These are phyloP conservation scores for Podospora australis DNA, from an alignment of 495 filamentous ascomycete genomes.

Conservation along the genomic window DNA sequence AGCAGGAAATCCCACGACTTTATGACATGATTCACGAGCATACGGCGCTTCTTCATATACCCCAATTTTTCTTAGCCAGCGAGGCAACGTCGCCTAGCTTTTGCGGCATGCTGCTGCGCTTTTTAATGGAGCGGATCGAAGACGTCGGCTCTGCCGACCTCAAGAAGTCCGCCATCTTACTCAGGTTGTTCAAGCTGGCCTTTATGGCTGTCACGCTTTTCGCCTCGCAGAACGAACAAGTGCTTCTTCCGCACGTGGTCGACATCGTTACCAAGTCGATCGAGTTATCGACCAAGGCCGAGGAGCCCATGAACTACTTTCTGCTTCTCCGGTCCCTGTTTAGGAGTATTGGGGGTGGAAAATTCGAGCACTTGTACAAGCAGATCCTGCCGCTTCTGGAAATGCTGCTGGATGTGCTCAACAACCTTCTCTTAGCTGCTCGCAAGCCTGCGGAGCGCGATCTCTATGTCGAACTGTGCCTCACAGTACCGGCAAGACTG, in stretches of 20 bases:
- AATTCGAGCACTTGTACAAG: conserved; percentile 97
- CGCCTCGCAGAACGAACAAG: conserved; percentile 87
- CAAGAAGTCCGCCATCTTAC: conserved; percentile 81
- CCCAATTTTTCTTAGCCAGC: conserved; percentile 95
- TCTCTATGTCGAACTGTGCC: conserved; percentile 91
- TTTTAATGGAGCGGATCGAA: conserved; percentile 92
- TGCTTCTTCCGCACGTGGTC: conserved; percentile 89
- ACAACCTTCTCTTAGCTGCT: conserved; percentile 83
- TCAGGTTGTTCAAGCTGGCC: conserved; percentile 94
- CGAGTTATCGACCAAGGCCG: conserved; percentile 86
- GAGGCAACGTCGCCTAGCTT: conserved; percentile 97
- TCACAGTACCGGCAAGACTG: conserved; percentile 90
- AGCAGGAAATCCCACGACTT: conserved; percentile 90
- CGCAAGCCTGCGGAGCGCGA: conserved; percentile 86
- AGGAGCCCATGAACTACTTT: conserved; percentile 99
- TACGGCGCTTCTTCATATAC: conserved; percentile 84
- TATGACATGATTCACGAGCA: conserved; percentile 99
- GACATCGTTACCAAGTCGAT: conserved; percentile 96
- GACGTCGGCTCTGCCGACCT: conserved; percentile 90
- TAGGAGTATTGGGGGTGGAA: conserved; percentile 90
- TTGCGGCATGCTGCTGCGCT: conserved; percentile 93
- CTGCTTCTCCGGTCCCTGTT: conserved; percentile 86
- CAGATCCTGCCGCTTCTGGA: conserved; percentile 93
- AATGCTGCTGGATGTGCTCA: conserved; percentile 95
- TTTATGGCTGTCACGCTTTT: conserved; percentile 99